A percentile compares a stretch with the other conserved stretches of the same genome.
Evolutionary conservation across 2,329 filamentous ascomycete genomes (phyloP).

Genomic region (Epichloe coenophiala): DNA sequence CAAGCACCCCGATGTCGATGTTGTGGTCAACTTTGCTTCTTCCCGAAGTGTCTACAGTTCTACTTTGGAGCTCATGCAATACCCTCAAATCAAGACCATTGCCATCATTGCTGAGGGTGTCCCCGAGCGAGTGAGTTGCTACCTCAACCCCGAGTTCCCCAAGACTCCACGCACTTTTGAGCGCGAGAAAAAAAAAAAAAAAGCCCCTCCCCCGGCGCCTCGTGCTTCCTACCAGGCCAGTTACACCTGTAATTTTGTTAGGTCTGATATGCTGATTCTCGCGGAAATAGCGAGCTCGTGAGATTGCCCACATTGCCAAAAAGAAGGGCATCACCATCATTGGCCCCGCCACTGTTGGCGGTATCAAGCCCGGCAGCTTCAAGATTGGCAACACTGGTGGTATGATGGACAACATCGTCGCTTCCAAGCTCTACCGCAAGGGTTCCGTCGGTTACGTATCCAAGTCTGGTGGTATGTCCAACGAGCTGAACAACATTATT

Average conservation of each 20-base stretch:
- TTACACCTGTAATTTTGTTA: no score
- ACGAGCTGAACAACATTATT: slow-evolving; percentile 99
- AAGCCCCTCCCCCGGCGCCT: no score
- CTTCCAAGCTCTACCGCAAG: slow-evolving; percentile 99
- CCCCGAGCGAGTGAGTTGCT: slow-evolving; percentile 70
- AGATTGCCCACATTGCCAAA: slow-evolving; percentile 90
- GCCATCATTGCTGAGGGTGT: slow-evolving; percentile 99
- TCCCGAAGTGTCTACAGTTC: slow-evolving; percentile 97
- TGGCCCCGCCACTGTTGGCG: slow-evolving; percentile 93
- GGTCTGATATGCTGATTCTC: slow-evolving; percentile 9
- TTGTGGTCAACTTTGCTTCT: slow-evolving; percentile 98
- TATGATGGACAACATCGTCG: slow-evolving; percentile 99
- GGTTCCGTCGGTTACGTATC: slow-evolving; percentile 98
- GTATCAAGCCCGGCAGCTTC: slow-evolving; percentile 98
- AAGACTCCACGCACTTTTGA: no score
- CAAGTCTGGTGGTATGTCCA: slow-evolving; percentile 99
- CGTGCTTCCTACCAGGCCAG: no score
- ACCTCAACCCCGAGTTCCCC: neutral
- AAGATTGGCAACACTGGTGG: slow-evolving; percentile 99
- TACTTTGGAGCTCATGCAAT: slow-evolving; percentile 97
- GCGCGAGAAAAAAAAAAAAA: no score
- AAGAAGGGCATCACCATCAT: slow-evolving; percentile 99
- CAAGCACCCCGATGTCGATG: slow-evolving; percentile 96
- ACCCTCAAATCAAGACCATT: slow-evolving; percentile 94
- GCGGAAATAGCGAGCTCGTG: slow-evolving; percentile 67